Base-by-base conservation (phyloP, 2,329 filamentous ascomycete genomes). In the Lachnellula occidentalis region DNA sequence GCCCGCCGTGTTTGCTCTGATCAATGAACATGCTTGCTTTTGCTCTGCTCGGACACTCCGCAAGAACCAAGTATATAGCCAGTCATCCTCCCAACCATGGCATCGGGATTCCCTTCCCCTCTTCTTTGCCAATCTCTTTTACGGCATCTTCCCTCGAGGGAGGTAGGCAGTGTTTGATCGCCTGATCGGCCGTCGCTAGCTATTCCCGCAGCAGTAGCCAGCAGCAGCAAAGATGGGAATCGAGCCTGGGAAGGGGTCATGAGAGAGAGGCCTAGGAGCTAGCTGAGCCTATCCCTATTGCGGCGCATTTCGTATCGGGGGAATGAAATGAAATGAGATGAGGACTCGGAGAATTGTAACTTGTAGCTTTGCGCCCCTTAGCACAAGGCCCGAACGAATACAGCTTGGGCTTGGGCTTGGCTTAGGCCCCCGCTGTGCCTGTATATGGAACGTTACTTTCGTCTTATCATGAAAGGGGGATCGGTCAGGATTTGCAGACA, bases 11-110 rank as follows among this genome's bases (percentile, higher is more conserved):
- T 27, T 7, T 27, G 39, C 22, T 42, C 48, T 50, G 31, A 27
- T 27, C 21, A 42, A 42, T 19, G 37, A 15, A 14, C 34, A 43
- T 12, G 24, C n/a, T 24, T 27, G 34, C 39, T 27, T 27, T 27
- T 27, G 19, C 8, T 19, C 37, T 12, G 31, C 11, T 50, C 36
- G 48, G 48, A 14, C 34, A 22, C 47, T 7, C 31, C 41, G 39
- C 12, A 39, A 50, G 34, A n/a, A n/a, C 39, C 48, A 41, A 31
- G 36, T 52, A 46, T 46, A 52, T 46, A 41, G 42, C 34, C 42
- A 34, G 19, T 19, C 19, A 5, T 17, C 17, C n/a, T 27, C 42
- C 37, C 42, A 48, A 52, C 50, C 50, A 52, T 39, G 34, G 34
- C 34, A n/a, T 42, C 31, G 50, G 50, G 43, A 52, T 47, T 24